Conservation (phyloP, 495 filamentous ascomycete species). For the Penicillium psychrofluorescens region DNA sequence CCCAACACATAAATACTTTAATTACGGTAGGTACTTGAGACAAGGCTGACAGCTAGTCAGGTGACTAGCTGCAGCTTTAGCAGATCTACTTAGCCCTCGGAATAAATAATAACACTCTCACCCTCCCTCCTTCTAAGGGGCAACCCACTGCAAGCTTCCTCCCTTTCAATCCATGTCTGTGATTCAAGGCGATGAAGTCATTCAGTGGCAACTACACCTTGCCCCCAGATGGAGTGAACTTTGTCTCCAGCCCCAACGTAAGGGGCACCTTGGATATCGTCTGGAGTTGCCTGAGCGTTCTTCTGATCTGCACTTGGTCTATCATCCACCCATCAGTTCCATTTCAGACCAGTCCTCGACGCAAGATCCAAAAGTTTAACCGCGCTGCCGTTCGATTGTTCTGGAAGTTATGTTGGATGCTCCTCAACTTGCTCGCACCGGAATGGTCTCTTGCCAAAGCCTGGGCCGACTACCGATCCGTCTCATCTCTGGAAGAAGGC, state of each 20-base stretch:
- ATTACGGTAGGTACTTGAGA: too few relatives aligned
- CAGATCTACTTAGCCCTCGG: too few relatives aligned
- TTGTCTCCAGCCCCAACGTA: background rate
- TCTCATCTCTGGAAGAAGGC: background rate
- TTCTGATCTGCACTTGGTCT: constrained; percentile 1
- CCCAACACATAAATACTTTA: too few relatives aligned
- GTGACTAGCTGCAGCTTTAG: too few relatives aligned
- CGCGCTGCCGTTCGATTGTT: background rate
- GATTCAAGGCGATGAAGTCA: too few relatives aligned
- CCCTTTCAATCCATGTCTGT: too few relatives aligned
- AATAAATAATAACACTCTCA: too few relatives aligned
- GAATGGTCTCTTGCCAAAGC: background rate
- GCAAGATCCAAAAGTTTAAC: background rate
- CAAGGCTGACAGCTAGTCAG: too few relatives aligned
- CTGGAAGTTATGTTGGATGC: background rate
- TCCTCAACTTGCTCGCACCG: background rate
- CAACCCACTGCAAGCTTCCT: too few relatives aligned
- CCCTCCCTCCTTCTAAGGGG: too few relatives aligned
- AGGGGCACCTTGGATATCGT: background rate
- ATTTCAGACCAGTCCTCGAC: background rate
- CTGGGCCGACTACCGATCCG: background rate
- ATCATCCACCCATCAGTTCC: background rate
- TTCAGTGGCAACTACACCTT: background rate
- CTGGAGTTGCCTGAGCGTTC: background rate
- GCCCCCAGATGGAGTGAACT: background rate